These are phyloP conservation scores for Golubevia sp. DNA, from an alignment of 1,284 basidiomycete species.

Conservation along the genomic window DNA sequence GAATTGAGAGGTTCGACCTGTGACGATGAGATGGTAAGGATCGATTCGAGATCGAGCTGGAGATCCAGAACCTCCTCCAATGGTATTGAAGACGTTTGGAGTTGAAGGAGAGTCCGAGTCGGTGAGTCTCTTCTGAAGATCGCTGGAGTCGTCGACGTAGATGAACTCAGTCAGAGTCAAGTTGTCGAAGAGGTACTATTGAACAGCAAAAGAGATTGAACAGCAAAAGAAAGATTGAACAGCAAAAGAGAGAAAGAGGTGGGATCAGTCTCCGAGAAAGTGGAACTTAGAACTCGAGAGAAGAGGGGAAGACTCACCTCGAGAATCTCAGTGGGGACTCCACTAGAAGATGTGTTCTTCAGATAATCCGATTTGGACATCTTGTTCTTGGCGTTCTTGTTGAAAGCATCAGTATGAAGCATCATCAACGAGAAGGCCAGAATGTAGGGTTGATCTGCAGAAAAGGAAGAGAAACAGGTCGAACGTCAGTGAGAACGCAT, in stretches of 20 bases:
- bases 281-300: slow-evolving; percentile 5
- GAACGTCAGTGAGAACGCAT: not conserved
- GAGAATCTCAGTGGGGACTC: slow-evolving; percentile 78
- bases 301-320: slow-evolving; percentile 68
- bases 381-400: slow-evolving; percentile 94
- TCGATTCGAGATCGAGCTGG: slow-evolving; percentile 9
- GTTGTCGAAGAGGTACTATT: slow-evolving; percentile 98
- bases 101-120: slow-evolving; percentile 18
- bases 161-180: slow-evolving; percentile 90
- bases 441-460: slow-evolving; percentile 88
- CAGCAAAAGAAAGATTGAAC: no score
- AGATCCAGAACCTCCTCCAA: slow-evolving; percentile 12
- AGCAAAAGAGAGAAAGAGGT: slow-evolving; percentile 9
- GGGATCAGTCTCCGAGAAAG: slow-evolving; percentile 6
- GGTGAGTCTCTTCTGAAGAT: not conserved
- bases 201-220: no score
- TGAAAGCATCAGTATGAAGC: slow-evolving; percentile 97
- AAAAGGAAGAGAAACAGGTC: slow-evolving; percentile 6
- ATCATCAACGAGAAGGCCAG: slow-evolving; percentile 97
- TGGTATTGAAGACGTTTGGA: slow-evolving; percentile 14
- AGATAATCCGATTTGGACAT: slow-evolving; percentile 69
- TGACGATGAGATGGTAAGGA: not conserved
- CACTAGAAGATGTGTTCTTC: slow-evolving; percentile 68
- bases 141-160: slow-evolving; percentile 77
- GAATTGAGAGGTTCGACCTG: slow-evolving; percentile 3